phyloP scores from a whole-genome alignment of 345 rosid species.

The Clarkia xantiana region DNA sequence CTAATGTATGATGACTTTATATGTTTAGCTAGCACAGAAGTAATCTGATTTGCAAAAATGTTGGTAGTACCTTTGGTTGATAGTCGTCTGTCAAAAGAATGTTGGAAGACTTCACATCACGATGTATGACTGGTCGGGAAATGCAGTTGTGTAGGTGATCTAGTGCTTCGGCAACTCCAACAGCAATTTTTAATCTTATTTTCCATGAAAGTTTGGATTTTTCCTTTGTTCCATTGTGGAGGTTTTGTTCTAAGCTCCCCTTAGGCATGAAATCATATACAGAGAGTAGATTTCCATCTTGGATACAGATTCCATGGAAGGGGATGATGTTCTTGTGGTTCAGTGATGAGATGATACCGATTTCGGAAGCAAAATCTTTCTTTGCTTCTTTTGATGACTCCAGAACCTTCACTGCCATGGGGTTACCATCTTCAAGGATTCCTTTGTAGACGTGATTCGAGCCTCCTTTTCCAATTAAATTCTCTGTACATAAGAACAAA shows the following conservation, averaged over 20 bases:
- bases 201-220: conserved; percentile 48
- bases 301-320: conserved; percentile 52
- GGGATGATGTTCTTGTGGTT: conserved; percentile 48
- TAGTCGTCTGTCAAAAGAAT: conserved; percentile 65
- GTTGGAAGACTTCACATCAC: conserved; percentile 86
- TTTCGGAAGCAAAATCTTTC: conserved; percentile 60
- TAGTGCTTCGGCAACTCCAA: conserved; percentile 63
- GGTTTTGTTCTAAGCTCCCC: conserved; percentile 74
- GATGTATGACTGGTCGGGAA: conserved; percentile 67
- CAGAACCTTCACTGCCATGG: conserved; percentile 60
- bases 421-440: conserved; percentile 50
- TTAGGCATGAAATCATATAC: conserved; percentile 50
- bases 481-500: conserved; percentile 21
- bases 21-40: too few relatives aligned
- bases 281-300: conserved; percentile 37
- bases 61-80: conserved; percentile 53
- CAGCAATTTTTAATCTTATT: conserved; percentile 41
- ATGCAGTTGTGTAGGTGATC: conserved; percentile 51
- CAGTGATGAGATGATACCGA: conserved; percentile 56
- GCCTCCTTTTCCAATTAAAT: conserved; percentile 74
- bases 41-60: too few relatives aligned
- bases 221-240: conserved; percentile 38
- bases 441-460: conserved; percentile 68
- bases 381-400: conserved; percentile 44
- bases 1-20: too few relatives aligned